These are phyloP conservation scores for Plenodomus lindquistii DNA, from an alignment of 2,329 filamentous ascomycete species.

Conservation along the genomic window DNA sequence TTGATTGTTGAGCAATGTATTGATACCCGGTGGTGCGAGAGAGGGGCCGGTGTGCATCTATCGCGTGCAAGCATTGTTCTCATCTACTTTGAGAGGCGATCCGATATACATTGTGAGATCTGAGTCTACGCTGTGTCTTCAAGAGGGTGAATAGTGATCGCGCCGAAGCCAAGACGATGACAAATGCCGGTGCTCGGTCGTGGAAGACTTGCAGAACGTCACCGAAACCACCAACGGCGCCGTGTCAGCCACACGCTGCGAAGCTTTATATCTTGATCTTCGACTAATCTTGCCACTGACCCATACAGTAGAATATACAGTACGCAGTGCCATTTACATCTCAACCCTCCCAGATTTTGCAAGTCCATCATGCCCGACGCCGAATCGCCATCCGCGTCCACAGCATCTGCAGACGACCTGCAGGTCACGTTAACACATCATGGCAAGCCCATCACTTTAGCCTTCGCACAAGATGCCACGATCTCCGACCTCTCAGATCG, in stretches of 20 bases:
- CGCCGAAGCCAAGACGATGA: conserved; percentile 23
- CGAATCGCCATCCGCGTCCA: conserved; percentile 6
- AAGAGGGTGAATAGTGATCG: neutral
- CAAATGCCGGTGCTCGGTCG: conserved; percentile 39
- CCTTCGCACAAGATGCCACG: conserved; percentile 55
- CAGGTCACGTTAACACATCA: conserved; percentile 59
- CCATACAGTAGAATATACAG: neutral
- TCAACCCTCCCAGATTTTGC: neutral
- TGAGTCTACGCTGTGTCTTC: neutral
- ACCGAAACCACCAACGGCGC: conserved; percentile 27
- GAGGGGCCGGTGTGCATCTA: neutral
- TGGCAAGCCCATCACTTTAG: conserved; percentile 54
- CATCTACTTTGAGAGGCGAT: too few species aligned
- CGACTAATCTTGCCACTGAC: conserved; percentile 27
- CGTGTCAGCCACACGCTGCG: conserved; percentile 23
- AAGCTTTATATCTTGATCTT: conserved; percentile 35
- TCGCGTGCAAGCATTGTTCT: neutral
- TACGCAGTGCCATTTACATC: neutral
- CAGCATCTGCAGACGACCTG: conserved; percentile 20
- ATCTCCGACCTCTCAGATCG: conserved; percentile 62
- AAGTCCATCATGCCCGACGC: conserved; percentile 16
- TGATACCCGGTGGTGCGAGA: conserved; percentile 22
- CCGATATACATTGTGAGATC: neutral
- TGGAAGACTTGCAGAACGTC: conserved; percentile 44
- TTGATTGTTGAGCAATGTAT: conserved; percentile 11